These are phyloP conservation scores for Punctularia strigosozonata DNA, from an alignment of 768 basidiomycete species.

Conservation along the genomic window DNA sequence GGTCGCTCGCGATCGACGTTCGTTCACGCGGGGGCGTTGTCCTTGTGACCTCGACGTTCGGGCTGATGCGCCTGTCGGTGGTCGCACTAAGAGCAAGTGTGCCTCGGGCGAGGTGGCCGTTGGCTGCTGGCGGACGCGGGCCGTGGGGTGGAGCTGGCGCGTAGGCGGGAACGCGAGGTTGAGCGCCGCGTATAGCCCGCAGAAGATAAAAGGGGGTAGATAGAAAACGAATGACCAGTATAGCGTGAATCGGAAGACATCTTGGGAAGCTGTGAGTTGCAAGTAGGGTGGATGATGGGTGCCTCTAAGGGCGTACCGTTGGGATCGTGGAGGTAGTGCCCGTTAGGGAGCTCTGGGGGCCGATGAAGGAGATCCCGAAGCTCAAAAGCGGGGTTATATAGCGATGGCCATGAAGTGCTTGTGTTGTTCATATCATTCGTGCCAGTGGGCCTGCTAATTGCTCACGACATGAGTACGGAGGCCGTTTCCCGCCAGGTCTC, in stretches of 20 bases:
- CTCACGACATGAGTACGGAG: too few species aligned
- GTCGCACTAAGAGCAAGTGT: constrained; percentile 4
- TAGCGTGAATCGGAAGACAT: constrained; percentile 32
- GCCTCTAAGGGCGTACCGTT: constrained; percentile 15
- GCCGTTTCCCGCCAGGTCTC: too few species aligned
- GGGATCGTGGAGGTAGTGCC: constrained; percentile 22
- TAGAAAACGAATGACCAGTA: constrained; percentile 38
- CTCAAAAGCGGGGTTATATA: constrained; percentile 26
- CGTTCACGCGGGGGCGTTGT: constrained; percentile 16
- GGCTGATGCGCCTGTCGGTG: neutral
- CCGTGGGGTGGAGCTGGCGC: neutral
- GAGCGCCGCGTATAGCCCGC: constrained; percentile 28
- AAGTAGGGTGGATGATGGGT: neutral
- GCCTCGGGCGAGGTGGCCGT: neutral
- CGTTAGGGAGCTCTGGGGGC: constrained; percentile 19
- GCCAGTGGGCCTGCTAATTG: too few species aligned
- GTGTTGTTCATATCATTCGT: too few species aligned
- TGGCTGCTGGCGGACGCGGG: neutral
- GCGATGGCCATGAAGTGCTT: too few species aligned
- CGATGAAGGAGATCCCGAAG: constrained; percentile 16
- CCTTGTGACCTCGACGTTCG: neutral
- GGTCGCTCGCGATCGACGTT: constrained; percentile 23
- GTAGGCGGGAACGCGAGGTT: constrained; percentile 27
- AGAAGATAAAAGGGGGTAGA: constrained; percentile 26
- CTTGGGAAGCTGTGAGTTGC: constrained; percentile 10